Percentiles rank a stretch among this genome's conserved stretches.
These are phyloP conservation scores for Ramaria rubella DNA, from an alignment of 768 basidiomycete species.

Conservation along the genomic window DNA sequence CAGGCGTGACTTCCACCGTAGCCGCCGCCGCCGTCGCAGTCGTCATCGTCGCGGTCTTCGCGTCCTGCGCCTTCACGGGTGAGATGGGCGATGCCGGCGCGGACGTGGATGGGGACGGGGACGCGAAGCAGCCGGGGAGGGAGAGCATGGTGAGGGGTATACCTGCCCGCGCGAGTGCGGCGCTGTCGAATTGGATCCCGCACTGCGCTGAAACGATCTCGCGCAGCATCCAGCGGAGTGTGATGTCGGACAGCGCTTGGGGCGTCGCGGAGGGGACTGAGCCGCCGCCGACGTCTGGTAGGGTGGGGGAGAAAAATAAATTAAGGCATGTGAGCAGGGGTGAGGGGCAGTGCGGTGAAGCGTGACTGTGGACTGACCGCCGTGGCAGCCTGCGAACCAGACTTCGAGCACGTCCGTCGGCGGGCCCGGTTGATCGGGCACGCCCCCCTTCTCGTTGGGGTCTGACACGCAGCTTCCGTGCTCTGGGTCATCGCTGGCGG, in stretches of 20 bases:
- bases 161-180: constrained; percentile 33
- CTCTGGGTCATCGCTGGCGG: constrained; percentile 22
- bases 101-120: no score
- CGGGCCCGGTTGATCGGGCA: neutral
- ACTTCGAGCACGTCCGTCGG: constrained; percentile 61
- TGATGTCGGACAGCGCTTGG: constrained; percentile 49
- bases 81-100: no score
- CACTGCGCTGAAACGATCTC: constrained; percentile 52
- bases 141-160: constrained; percentile 33
- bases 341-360: neutral
- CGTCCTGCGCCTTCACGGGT: neutral
- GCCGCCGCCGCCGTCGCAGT: neutral
- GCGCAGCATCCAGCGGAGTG: constrained; percentile 75
- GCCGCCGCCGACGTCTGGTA: constrained; percentile 74
- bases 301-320: no score
- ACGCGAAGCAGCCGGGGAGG: neutral
- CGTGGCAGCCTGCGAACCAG: constrained; percentile 73
- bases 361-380: constrained; percentile 46
- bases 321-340: neutral
- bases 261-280: constrained; percentile 36
- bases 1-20: neutral
- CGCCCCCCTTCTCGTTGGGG: neutral
- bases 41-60: no score
- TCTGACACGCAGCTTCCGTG: constrained; percentile 4
- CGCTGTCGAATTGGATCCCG: constrained; percentile 50